Percentiles rank a stretch among this genome's conserved stretches.
Conservation (phyloP, 2,329 filamentous ascomycete species). For the Monosporascus sp. region DNA sequence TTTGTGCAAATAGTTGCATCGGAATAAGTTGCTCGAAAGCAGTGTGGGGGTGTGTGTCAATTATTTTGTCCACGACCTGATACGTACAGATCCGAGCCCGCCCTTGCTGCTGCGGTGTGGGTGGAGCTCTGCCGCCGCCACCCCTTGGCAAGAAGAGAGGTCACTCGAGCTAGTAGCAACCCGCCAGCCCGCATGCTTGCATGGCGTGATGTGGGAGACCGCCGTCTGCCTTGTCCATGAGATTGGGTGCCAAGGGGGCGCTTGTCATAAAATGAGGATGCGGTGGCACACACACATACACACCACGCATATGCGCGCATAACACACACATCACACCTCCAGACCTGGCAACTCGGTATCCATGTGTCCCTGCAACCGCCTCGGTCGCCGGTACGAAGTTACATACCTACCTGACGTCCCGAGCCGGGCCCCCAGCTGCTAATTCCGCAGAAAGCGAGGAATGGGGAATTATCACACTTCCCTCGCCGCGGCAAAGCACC, state of each 20-base stretch:
- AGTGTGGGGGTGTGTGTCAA: too few relatives aligned
- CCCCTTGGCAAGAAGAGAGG: too few relatives aligned
- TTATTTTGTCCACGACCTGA: too few relatives aligned
- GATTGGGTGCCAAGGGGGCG: not conserved
- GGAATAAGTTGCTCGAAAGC: too few relatives aligned
- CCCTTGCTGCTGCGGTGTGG: conserved; percentile 6
- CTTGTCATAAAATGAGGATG: not conserved
- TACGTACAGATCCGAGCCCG: not conserved
- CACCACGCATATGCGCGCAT: not conserved
- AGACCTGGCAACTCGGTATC: not conserved
- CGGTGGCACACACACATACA: not conserved
- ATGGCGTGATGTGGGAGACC: not conserved
- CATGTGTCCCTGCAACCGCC: not conserved
- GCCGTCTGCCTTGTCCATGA: not conserved
- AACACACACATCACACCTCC: not conserved
- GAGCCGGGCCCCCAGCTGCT: not conserved
- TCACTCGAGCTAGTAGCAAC: not conserved
- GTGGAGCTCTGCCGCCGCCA: conserved; percentile 6
- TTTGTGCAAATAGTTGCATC: too few relatives aligned
- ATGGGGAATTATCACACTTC: not conserved
- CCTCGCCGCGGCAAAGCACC: not conserved
- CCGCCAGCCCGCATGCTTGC: not conserved
- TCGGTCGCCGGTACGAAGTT: not conserved
- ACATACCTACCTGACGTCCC: not conserved
- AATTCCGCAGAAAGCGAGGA: too few relatives aligned